phyloP scores from a whole-genome alignment of 345 rosid species.

The Gossypium arboreum region DNA sequence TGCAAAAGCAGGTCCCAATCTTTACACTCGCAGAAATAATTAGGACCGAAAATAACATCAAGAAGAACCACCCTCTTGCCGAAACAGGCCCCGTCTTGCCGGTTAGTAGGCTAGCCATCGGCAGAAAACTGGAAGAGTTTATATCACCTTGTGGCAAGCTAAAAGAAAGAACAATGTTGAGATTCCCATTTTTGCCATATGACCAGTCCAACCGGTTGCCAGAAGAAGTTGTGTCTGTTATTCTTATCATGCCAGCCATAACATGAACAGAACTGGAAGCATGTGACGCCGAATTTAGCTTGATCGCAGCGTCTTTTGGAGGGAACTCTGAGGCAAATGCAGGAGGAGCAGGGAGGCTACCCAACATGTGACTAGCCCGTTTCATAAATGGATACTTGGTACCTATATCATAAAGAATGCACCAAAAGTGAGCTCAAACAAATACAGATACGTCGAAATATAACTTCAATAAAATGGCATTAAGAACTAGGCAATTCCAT shows the following conservation, averaged over 20 bases:
- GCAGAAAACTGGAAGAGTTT: slow-evolving; percentile 14
- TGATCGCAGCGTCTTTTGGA: slow-evolving; percentile 51
- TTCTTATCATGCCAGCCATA: slow-evolving; percentile 76
- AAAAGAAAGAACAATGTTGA: slow-evolving; percentile 52
- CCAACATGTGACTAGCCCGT: slow-evolving; percentile 73
- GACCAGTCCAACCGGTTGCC: slow-evolving; percentile 53
- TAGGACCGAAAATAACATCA: slow-evolving; percentile 63
- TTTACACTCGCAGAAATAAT: slow-evolving; percentile 61
- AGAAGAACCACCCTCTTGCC: slow-evolving; percentile 38
- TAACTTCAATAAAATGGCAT: background rate
- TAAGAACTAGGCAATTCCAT: background rate
- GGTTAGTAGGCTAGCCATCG: slow-evolving; percentile 20
- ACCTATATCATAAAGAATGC: slow-evolving; percentile 36
- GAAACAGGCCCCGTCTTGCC: slow-evolving; percentile 39
- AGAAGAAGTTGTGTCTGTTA: slow-evolving; percentile 38
- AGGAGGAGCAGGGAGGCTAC: slow-evolving; percentile 64
- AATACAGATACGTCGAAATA: background rate
- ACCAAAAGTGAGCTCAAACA: slow-evolving; percentile 11
- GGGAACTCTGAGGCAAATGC: slow-evolving; percentile 72
- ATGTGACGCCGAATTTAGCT: slow-evolving; percentile 47
- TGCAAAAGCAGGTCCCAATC: slow-evolving; percentile 43
- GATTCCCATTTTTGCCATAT: slow-evolving; percentile 47
- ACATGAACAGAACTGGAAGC: slow-evolving; percentile 71
- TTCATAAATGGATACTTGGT: slow-evolving; percentile 58
- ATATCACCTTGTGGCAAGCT: slow-evolving; percentile 36